Conservation (phyloP, 1,284 basidiomycete species). For the Apiotrichum veenhuisii region DNA sequence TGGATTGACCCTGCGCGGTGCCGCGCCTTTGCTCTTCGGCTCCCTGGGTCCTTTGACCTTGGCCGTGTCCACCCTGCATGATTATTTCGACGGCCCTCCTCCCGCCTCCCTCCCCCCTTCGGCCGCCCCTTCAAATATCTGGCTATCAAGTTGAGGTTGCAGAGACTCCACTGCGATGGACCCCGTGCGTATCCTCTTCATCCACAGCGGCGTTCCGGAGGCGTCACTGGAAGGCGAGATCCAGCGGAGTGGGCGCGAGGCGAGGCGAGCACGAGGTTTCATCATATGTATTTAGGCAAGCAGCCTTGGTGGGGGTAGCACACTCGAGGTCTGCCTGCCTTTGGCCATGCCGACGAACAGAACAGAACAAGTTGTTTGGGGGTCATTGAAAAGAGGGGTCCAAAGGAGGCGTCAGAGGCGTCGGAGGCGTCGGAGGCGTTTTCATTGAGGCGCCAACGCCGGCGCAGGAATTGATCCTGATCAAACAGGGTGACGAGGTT, state of each 20-base stretch:
- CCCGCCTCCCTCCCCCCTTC: too few relatives aligned
- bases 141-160: background rate
- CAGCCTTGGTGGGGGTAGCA: background rate
- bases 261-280: background rate
- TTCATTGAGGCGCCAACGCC: background rate
- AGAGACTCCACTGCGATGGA: background rate
- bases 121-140: background rate
- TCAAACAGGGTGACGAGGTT: background rate
- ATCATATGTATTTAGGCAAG: too few relatives aligned
- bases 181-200: background rate
- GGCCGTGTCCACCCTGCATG: too few relatives aligned
- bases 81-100: too few relatives aligned
- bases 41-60: too few relatives aligned
- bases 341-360: too few relatives aligned
- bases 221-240: background rate
- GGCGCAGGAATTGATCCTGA: background rate
- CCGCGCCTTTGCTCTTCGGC: too few relatives aligned
- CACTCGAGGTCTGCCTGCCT: too few relatives aligned
- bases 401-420: background rate
- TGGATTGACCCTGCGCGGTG: too few relatives aligned
- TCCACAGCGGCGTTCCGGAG: background rate
- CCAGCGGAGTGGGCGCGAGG: background rate
- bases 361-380: background rate
- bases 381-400: background rate
- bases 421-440: background rate